Conservation (phyloP, 1,284 basidiomycete genomes). For the Boletus sp. region DNA sequence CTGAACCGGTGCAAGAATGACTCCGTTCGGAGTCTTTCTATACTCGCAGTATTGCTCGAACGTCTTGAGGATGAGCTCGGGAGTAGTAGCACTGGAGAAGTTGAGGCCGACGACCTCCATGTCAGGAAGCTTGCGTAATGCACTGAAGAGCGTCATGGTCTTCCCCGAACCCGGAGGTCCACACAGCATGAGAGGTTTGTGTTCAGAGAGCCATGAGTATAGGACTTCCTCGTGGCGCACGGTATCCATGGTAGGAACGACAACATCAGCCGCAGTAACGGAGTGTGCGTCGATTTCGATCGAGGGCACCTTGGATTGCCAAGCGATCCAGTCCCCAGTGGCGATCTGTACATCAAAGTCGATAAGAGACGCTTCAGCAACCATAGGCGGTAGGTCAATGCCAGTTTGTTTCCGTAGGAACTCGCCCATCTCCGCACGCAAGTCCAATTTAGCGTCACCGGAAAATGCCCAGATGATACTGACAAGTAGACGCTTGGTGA, state of each 20-base stretch:
- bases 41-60: slow-evolving; percentile 99
- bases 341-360: slow-evolving; percentile 92
- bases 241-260: slow-evolving; percentile 98
- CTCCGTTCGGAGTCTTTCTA: slow-evolving; percentile 95
- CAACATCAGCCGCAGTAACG: slow-evolving; percentile 92
- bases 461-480: slow-evolving; percentile 98
- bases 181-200: slow-evolving; percentile 97
- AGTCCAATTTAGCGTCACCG: slow-evolving; percentile 89
- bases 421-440: slow-evolving; percentile 88
- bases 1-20: slow-evolving; percentile 89
- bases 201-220: slow-evolving; percentile 98
- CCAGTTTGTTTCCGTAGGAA: slow-evolving; percentile 83
- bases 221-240: slow-evolving; percentile 98
- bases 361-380: slow-evolving; percentile 80
- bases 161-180: slow-evolving; percentile 99
- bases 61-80: slow-evolving; percentile 96
- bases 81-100: slow-evolving; percentile 98
- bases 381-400: slow-evolving; percentile 81
- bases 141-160: slow-evolving; percentile 99
- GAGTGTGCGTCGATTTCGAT: slow-evolving; percentile 97
- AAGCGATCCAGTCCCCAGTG: slow-evolving; percentile 85
- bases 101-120: slow-evolving; percentile 99
- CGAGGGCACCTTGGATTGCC: slow-evolving; percentile 89
- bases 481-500: slow-evolving; percentile 86
- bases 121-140: slow-evolving; percentile 94